Base-by-base conservation (phyloP, 805 yeast species). In the Isabelozyma heimii region DNA sequence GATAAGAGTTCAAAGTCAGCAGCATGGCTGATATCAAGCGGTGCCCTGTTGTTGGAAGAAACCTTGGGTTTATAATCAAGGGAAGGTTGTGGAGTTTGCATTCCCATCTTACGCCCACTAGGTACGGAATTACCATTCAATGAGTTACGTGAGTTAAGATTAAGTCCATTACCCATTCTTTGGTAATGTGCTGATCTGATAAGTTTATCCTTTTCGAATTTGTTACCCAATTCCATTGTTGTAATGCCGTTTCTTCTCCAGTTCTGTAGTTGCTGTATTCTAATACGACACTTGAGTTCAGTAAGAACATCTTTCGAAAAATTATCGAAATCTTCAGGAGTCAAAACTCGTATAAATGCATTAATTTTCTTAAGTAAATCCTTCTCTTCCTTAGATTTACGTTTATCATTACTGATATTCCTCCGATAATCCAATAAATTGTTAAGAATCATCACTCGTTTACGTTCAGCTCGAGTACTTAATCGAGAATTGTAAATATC, bases 231-330 rank as follows among this genome's bases (percentile, higher is more conserved):
- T 52, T 91, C 97, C 40, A 89, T 57, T 0, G 89, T 82, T 3
- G 91, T 87, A 44, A 94, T 80, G 5, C 99, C 99, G 64, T 89
- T 86, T 44, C 84, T 79, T 53, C 99, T 80, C 90, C 97, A 95
- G 61, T 87, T 92, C 67, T 94, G 99, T 28, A 95, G 72, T 67
- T 91, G 97, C 46, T 86, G 87, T 44, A 94, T 91, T 53, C 95
- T 80, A 37, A 84, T 79, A 49, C 97, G 77, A 55, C 89, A 83
- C 56, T 83, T 84, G 45, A 89, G 77, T 67, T 94, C 99, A 10
- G 82, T 82, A 41, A 90, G 58, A 52, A 91, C 77, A 62, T 88
- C 96, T 30, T 79, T 82, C 4, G 85, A 71, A 60, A 94, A 90
- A 4, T 76, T 80, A 41, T 83, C 85, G 66, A 86, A 94, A 71